Conservation (phyloP, 495 filamentous ascomycete genomes). For the Hypoxylon fragiforme region DNA sequence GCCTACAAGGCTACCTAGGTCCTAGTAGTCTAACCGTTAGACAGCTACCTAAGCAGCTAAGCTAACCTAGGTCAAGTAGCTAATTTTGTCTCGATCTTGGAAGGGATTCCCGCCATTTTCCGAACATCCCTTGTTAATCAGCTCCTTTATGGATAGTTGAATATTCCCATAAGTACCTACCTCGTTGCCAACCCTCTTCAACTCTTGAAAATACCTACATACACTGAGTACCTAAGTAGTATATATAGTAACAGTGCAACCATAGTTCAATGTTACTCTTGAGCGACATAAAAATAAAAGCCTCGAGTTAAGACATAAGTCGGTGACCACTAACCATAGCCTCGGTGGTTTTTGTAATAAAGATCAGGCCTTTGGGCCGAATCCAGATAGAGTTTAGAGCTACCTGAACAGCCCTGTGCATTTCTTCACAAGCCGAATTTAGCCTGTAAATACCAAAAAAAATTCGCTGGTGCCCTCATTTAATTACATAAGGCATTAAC, state of each 20-base stretch:
- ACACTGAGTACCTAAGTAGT: not conserved
- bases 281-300: conserved; percentile 21
- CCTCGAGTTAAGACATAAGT: conserved; percentile 4
- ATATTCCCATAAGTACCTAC: too few relatives aligned
- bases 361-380: conserved; percentile 31
- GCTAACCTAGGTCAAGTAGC: too few relatives aligned
- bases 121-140: too few relatives aligned
- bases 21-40: too few relatives aligned
- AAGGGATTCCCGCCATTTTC: not conserved
- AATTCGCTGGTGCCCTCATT: not conserved
- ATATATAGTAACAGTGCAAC: too few relatives aligned
- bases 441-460: conserved; percentile 34
- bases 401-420: not conserved
- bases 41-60: too few relatives aligned
- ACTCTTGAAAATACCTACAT: too few relatives aligned
- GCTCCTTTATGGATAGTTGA: too few relatives aligned
- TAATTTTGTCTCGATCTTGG: not conserved
- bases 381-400: conserved; percentile 16
- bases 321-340: conserved; percentile 18
- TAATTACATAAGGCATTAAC: conserved; percentile 6
- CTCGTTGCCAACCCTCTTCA: too few relatives aligned
- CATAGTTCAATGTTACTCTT: not conserved
- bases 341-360: conserved; percentile 30
- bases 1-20: too few relatives aligned
- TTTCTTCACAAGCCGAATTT: conserved; percentile 28